A percentile compares a stretch with the other conserved stretches of the same genome.
These are phyloP conservation scores for Carex littledalei DNA, from an alignment of 176 grass and related monocot species.

Conservation along the genomic window DNA sequence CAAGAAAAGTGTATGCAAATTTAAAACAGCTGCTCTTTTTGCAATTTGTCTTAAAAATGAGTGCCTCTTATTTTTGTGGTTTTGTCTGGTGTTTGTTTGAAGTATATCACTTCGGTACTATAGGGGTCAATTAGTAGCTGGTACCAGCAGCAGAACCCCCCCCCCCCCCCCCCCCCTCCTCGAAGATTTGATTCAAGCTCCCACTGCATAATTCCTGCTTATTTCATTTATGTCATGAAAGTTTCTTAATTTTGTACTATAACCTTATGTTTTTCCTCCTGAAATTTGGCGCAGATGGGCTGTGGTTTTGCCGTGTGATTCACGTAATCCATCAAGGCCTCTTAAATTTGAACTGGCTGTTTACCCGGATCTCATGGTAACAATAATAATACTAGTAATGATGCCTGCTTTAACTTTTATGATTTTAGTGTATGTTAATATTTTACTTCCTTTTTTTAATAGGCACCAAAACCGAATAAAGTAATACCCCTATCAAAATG, in stretches of 20 bases:
- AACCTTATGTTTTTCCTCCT: neutral
- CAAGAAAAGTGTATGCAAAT: conserved; percentile 59
- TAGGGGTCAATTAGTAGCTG: neutral
- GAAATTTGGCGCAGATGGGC: conserved; percentile 58
- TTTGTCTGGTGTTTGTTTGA: neutral
- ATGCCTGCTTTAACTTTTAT: neutral
- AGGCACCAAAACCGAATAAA: conserved; percentile 53
- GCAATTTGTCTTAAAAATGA: neutral
- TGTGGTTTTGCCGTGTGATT: conserved; percentile 66
- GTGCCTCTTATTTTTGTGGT: neutral
- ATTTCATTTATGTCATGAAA: neutral
- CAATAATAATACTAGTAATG: neutral
- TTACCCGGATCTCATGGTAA: conserved; percentile 74
- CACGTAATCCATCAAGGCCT: conserved; percentile 36
- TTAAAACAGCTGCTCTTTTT: neutral
- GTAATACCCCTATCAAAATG: conserved; percentile 76
- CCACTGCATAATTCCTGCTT: neutral
- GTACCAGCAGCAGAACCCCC: neutral
- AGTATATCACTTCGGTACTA: neutral
- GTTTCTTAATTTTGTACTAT: neutral
- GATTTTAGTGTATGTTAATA: conserved; percentile 7
- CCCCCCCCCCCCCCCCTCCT: neutral
- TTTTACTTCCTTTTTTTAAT: conserved; percentile 21
- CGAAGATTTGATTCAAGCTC: neutral
- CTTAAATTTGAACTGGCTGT: conserved; percentile 74